phyloP scores from a whole-genome alignment of 2,329 filamentous ascomycete genomes.

The Mollisia scopiformis region DNA sequence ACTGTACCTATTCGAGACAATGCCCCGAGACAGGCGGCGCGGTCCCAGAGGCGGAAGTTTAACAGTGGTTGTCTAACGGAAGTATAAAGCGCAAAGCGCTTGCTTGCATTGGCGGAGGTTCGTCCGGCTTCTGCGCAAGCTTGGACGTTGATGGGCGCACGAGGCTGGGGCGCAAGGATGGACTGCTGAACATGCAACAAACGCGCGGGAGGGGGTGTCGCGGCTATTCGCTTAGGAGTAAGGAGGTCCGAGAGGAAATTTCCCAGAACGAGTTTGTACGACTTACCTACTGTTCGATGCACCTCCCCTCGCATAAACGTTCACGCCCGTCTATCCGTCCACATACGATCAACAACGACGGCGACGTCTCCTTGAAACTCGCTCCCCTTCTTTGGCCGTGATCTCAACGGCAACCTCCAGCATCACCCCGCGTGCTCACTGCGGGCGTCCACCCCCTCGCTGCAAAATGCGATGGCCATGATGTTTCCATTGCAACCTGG shows the following conservation, averaged over 20 bases:
- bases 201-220: too few species aligned
- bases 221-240: not conserved
- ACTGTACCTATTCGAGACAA: constrained; percentile 4
- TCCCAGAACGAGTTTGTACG: too few species aligned
- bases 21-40: not conserved
- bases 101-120: not conserved
- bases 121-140: not conserved
- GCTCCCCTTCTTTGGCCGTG: not conserved
- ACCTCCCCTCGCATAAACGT: not conserved
- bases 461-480: constrained; percentile 15
- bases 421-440: not conserved
- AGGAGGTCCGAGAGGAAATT: not conserved
- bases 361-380: not conserved
- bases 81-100: not conserved
- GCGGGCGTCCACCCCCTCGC: not conserved
- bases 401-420: not conserved
- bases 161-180: not conserved
- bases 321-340: not conserved
- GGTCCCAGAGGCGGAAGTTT: not conserved
- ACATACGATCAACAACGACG: not conserved
- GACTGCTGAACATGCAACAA: not conserved
- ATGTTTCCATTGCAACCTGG: constrained; percentile 3
- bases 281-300: too few species aligned
- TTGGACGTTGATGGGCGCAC: not conserved
- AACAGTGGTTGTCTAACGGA: not conserved